These are phyloP conservation scores for Geopyxis carbonaria DNA, from an alignment of 495 filamentous ascomycete species.

Conservation along the genomic window DNA sequence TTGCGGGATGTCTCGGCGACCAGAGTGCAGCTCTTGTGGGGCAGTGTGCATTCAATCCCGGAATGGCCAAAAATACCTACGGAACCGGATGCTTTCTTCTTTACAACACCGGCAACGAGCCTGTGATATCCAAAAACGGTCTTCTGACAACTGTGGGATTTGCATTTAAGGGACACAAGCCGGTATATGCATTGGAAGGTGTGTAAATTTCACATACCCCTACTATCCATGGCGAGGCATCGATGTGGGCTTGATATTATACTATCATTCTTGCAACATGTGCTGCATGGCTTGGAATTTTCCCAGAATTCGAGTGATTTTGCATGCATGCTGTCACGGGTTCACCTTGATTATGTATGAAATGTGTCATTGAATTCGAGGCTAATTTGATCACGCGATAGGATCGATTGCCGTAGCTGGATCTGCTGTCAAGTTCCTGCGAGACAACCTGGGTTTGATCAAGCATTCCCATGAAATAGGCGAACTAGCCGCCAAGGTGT, in stretches of 20 bases:
- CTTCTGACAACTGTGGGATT: slow-evolving; percentile 78
- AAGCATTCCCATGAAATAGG: slow-evolving; percentile 61
- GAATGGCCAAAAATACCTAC: slow-evolving; percentile 88
- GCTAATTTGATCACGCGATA: too few relatives aligned
- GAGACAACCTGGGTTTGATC: slow-evolving; percentile 78
- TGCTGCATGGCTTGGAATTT: too few relatives aligned
- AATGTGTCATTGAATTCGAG: too few relatives aligned
- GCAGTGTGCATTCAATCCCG: slow-evolving; percentile 75
- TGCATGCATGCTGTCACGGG: too few relatives aligned
- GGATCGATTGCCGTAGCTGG: slow-evolving; percentile 67
- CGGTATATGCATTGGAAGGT: slow-evolving; percentile 83
- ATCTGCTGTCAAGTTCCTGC: slow-evolving; percentile 74
- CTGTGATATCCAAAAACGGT: slow-evolving; percentile 79
- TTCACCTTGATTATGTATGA: too few relatives aligned
- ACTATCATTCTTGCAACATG: too few relatives aligned
- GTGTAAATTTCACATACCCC: slow-evolving; percentile 28
- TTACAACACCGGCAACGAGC: slow-evolving; percentile 81
- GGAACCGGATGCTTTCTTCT: slow-evolving; percentile 92
- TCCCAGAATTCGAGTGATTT: too few relatives aligned
- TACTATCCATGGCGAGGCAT: too few relatives aligned
- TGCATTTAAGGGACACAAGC: slow-evolving; percentile 55
- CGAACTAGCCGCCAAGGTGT: slow-evolving; percentile 54
- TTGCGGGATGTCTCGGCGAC: slow-evolving; percentile 79
- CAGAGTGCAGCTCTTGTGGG: slow-evolving; percentile 86
- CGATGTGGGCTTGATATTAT: too few relatives aligned